A percentile compares a stretch with the other conserved stretches of the same genome.
Evolutionary conservation across 1,284 basidiomycete genomes (phyloP).

Genomic region (Rhodotorula sp.): DNA sequence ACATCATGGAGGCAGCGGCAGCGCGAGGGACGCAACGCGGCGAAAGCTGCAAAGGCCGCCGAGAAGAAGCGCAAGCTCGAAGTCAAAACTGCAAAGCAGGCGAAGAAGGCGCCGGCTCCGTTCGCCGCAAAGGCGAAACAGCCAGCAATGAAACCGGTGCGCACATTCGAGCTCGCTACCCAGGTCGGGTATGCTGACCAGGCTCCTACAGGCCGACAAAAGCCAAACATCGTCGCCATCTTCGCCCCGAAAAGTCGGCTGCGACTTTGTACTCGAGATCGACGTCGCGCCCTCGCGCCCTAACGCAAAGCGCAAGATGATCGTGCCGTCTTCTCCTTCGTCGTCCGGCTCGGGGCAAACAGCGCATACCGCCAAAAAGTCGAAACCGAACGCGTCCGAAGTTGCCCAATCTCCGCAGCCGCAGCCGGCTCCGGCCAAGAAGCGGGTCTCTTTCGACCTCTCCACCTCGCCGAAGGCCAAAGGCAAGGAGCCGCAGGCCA

Average conservation of each 20-base stretch:
- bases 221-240: not conserved
- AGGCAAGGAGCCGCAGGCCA: not conserved
- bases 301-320: conserved; percentile 17
- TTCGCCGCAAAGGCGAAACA: not conserved
- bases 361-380: not conserved
- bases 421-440: not conserved
- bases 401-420: not conserved
- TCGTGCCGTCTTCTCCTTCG: conserved; percentile 8
- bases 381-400: not conserved
- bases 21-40: not conserved
- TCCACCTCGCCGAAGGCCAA: not conserved
- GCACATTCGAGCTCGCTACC: too few species aligned
- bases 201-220: too few species aligned
- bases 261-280: not conserved
- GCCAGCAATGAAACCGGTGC: not conserved
- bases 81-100: not conserved
- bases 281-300: not conserved
- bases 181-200: too few species aligned
- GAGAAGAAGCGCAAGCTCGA: conserved; percentile 11
- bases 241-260: not conserved
- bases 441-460: conserved; percentile 19
- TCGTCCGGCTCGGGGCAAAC: not conserved
- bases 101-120: not conserved
- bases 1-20: conserved; percentile 7
- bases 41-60: not conserved